Evolutionary conservation across 108 stramenopile species (phyloP).

Genomic region (Chaetoceros muelleri): DNA sequence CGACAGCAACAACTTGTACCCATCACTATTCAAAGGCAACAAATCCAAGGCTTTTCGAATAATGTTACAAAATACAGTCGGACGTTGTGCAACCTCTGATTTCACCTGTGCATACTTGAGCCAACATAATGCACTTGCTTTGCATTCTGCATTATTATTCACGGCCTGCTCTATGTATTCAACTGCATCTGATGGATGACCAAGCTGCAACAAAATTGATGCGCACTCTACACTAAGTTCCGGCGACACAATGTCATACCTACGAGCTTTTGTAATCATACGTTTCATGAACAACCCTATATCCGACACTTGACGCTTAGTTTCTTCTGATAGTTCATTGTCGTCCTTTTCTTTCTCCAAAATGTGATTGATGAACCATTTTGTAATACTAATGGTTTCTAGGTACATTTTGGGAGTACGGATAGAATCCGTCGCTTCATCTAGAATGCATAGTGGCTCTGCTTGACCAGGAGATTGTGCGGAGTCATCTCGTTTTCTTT

Average conservation of each 20-base stretch:
- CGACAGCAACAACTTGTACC: conserved; percentile 32
- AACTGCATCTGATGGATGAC: conserved; percentile 21
- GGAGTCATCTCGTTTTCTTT: conserved; percentile 5
- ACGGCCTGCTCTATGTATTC: conserved; percentile 15
- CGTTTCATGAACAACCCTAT: conserved; percentile 10
- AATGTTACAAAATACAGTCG: conserved; percentile 16
- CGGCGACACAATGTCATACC: conserved; percentile 15
- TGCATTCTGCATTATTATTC: conserved; percentile 1
- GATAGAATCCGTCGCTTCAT: conserved; percentile 42
- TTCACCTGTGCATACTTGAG: conserved; percentile 41
- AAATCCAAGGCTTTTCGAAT: conserved; percentile 31
- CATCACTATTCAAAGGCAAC: conserved; percentile 36
- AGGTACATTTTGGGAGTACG: conserved; percentile 56
- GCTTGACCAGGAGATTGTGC: conserved; percentile 10
- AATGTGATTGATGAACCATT: conserved; percentile 6
- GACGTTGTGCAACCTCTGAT: conserved; percentile 8
- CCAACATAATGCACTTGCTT: conserved; percentile 23
- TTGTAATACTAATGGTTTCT: conserved; percentile 28
- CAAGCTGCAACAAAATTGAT: conserved; percentile 26
- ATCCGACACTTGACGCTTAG: not conserved
- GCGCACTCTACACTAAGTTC: conserved; percentile 44
- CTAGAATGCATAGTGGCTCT: conserved; percentile 29
- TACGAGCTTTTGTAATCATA: conserved; percentile 13
- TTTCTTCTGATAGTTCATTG: not conserved
- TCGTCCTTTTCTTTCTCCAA: conserved; percentile 1